phyloP scores from a whole-genome alignment of 208 protist species.

The Leishmania mexicana region DNA sequence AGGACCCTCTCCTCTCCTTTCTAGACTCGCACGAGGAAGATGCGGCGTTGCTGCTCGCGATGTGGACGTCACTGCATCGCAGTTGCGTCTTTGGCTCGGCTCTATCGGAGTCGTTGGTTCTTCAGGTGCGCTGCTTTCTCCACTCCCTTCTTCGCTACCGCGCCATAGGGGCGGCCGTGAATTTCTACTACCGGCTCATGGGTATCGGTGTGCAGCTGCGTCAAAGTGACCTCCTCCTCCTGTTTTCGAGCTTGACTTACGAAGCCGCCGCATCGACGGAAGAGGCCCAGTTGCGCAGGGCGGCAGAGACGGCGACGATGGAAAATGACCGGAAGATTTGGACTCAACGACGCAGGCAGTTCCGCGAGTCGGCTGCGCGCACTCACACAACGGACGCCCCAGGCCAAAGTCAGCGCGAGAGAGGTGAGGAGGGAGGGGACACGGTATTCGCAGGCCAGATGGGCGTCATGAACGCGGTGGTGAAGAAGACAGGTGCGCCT shows the following conservation, averaged over 20 bases:
- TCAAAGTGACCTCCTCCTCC: conserved; percentile 65
- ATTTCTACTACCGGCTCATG: conserved; percentile 73
- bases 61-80: conserved; percentile 81
- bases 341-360: conserved; percentile 16
- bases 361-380: background rate
- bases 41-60: conserved; percentile 69
- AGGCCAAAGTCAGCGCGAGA: background rate
- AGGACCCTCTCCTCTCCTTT: conserved; percentile 67
- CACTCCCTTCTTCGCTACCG: conserved; percentile 69
- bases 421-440: too few relatives aligned
- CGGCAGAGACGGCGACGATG: conserved; percentile 21
- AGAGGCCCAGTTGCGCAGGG: conserved; percentile 23
- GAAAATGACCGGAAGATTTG: conserved; percentile 26
- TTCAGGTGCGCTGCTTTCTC: conserved; percentile 71
- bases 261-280: conserved; percentile 44
- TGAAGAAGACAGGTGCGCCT: background rate
- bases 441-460: too few relatives aligned
- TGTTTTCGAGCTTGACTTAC: conserved; percentile 79
- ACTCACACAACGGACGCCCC: background rate
- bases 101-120: conserved; percentile 62
- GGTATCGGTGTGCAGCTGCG: conserved; percentile 71
- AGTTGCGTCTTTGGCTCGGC: conserved; percentile 79
- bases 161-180: conserved; percentile 62
- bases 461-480: background rate
- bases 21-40: conserved; percentile 75